A percentile compares a stretch with the other conserved stretches of the same genome.
phyloP scores from a whole-genome alignment of 192 early-diverging fungal genomes.

The Coemansia sp. region DNA sequence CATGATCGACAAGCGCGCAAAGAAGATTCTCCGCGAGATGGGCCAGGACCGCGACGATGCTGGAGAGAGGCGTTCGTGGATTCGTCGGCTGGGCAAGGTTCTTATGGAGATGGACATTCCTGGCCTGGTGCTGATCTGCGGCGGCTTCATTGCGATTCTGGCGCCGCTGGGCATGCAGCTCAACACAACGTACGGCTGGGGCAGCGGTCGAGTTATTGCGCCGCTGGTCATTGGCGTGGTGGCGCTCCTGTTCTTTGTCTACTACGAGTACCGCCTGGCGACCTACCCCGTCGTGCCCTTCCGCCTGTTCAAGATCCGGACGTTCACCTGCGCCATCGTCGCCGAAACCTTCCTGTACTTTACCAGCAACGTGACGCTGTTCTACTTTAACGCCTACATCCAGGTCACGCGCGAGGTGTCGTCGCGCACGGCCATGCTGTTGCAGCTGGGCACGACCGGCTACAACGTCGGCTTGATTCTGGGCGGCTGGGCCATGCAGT shows the following conservation, averaged over 20 bases:
- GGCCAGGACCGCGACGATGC: background rate
- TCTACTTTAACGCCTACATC: slow-evolving; percentile 38
- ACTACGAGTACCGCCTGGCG: slow-evolving; percentile 56
- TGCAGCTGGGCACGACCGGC: slow-evolving; percentile 34
- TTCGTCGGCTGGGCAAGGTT: slow-evolving; percentile 1
- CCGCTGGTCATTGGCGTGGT: slow-evolving; percentile 39
- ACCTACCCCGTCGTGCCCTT: slow-evolving; percentile 58
- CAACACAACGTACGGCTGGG: slow-evolving; percentile 51
- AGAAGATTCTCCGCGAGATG: slow-evolving; percentile 8
- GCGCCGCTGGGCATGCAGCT: slow-evolving; percentile 42
- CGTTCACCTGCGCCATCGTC: slow-evolving; percentile 29
- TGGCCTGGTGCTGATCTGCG: slow-evolving; percentile 26
- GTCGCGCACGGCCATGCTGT: slow-evolving; percentile 35
- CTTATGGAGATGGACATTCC: slow-evolving; percentile 32
- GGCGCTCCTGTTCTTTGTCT: slow-evolving; percentile 29
- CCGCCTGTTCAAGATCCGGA: slow-evolving; percentile 35
- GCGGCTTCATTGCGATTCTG: slow-evolving; percentile 31
- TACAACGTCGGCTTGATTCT: slow-evolving; percentile 34
- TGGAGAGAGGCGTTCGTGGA: background rate
- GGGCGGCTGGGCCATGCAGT: slow-evolving; percentile 48
- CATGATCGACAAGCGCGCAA: slow-evolving; percentile 21
- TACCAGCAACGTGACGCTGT: slow-evolving; percentile 38
- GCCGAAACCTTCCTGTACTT: slow-evolving; percentile 38
- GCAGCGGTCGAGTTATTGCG: slow-evolving; percentile 44
- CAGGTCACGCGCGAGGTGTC: slow-evolving; percentile 33